Conservation (phyloP, 805 yeast genomes). For the Myxozyma vanderwaltii region DNA sequence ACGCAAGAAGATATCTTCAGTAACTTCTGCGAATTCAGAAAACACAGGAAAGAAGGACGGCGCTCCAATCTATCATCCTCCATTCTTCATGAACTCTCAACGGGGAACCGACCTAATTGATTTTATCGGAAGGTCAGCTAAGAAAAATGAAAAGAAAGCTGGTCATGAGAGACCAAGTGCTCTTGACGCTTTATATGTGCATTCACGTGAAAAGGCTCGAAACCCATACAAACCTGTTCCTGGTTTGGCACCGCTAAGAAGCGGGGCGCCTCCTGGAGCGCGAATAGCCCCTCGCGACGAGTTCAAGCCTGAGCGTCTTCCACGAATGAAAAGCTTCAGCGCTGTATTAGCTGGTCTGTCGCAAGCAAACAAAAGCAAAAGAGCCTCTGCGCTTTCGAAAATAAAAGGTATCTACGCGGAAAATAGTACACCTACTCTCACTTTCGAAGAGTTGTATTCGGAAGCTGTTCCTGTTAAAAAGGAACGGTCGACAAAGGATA, state of each 20-base stretch:
- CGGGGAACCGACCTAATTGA: neutral
- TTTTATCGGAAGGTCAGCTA: neutral
- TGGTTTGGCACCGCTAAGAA: neutral
- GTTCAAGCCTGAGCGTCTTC: neutral
- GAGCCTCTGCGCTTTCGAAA: neutral
- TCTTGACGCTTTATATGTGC: slow-evolving; percentile 1
- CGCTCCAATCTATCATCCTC: no score
- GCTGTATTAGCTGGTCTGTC: neutral
- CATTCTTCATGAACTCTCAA: neutral
- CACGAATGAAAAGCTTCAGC: neutral
- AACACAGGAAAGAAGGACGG: neutral
- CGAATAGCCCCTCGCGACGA: neutral
- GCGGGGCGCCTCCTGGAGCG: neutral
- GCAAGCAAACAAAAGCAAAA: neutral
- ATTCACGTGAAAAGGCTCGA: neutral
- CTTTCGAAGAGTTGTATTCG: neutral
- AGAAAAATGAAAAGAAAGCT: neutral
- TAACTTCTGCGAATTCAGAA: neutral
- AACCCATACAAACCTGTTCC: neutral
- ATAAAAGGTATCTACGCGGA: neutral
- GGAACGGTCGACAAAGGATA: neutral
- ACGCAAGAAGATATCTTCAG: neutral
- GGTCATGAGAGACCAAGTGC: neutral
- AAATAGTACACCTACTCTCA: neutral
- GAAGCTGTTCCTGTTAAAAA: neutral